These are phyloP conservation scores for Hemileccinum rubropunctum DNA, from an alignment of 768 basidiomycete species.

Conservation along the genomic window DNA sequence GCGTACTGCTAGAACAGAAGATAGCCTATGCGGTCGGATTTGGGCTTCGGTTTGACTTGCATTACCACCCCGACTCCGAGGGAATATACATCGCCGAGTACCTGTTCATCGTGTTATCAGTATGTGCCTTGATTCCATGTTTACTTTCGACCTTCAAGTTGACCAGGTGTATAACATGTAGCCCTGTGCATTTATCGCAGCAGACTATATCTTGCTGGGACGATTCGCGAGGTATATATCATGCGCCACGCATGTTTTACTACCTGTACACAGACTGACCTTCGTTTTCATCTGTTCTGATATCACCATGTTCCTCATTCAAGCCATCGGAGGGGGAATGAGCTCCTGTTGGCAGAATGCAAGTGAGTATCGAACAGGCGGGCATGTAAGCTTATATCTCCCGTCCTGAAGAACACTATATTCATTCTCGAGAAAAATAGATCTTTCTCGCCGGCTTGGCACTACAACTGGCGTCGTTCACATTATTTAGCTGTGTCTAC, in stretches of 20 bases:
- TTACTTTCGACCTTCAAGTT: constrained; percentile 13
- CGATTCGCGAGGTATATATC: constrained; percentile 51
- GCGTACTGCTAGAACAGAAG: neutral
- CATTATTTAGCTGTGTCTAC: constrained; percentile 46
- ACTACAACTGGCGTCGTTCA: constrained; percentile 54
- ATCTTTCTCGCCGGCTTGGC: constrained; percentile 58
- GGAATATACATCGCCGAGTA: constrained; percentile 56
- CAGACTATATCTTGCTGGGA: constrained; percentile 67
- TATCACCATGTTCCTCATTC: constrained; percentile 63
- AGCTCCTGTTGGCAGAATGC: neutral
- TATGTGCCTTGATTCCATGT: constrained; percentile 1
- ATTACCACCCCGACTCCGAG: constrained; percentile 49
- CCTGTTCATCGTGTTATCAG: constrained; percentile 59
- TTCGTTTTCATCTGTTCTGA: constrained; percentile 60
- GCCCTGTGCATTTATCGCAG: constrained; percentile 76
- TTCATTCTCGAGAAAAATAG: constrained; percentile 40
- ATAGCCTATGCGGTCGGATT: constrained; percentile 58
- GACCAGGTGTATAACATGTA: constrained; percentile 16
- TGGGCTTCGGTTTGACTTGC: constrained; percentile 53
- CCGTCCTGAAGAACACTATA: constrained; percentile 25
- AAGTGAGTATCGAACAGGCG: constrained; percentile 41
- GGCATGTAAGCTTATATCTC: constrained; percentile 31
- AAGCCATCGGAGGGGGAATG: constrained; percentile 35
- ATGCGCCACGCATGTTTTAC: constrained; percentile 45
- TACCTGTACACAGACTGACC: constrained; percentile 53